These are phyloP conservation scores for Fusarium subtropicale DNA, from an alignment of 2,329 filamentous ascomycete genomes.

Conservation along the genomic window DNA sequence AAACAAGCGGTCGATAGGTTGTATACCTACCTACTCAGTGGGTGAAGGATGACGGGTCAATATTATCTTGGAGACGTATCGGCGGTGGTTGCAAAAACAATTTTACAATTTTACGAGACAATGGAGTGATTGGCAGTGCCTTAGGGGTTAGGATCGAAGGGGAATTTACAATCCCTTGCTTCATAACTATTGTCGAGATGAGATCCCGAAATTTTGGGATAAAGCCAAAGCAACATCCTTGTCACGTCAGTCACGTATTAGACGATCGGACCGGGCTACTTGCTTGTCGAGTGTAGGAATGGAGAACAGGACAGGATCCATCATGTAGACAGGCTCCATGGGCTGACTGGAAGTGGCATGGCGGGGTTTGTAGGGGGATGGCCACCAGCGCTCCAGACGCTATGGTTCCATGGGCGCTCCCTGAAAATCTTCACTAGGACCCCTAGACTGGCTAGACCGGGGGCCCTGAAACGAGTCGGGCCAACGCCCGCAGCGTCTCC, in stretches of 20 bases:
- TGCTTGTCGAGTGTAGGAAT: constrained; percentile 32
- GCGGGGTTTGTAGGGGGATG: constrained; percentile 25
- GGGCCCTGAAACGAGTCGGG: constrained; percentile 36
- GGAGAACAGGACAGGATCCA: constrained; percentile 6
- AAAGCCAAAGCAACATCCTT: constrained; percentile 27
- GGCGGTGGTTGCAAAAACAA: constrained; percentile 4
- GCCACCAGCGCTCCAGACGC: background rate
- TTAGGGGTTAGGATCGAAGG: background rate
- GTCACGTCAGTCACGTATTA: constrained; percentile 36
- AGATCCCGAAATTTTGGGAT: constrained; percentile 36
- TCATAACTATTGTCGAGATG: background rate
- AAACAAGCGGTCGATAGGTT: constrained; percentile 25
- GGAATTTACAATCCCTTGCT: constrained; percentile 6
- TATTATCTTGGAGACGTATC: constrained; percentile 4
- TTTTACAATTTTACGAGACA: constrained; percentile 26
- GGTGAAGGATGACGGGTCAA: constrained; percentile 10
- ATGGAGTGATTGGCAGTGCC: background rate
- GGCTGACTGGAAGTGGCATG: constrained; percentile 9
- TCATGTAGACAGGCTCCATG: background rate
- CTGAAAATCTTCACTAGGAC: constrained; percentile 16
- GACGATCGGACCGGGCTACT: constrained; percentile 30
- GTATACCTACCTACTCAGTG: background rate
- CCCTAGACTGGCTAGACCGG: constrained; percentile 9
- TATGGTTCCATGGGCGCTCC: background rate
- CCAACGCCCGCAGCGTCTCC: constrained; percentile 27